Percentiles rank a stretch among this genome's conserved stretches.
Evolutionary conservation across 2,329 filamentous ascomycete species (phyloP).

Genomic region (Lecanosticta acicola): DNA sequence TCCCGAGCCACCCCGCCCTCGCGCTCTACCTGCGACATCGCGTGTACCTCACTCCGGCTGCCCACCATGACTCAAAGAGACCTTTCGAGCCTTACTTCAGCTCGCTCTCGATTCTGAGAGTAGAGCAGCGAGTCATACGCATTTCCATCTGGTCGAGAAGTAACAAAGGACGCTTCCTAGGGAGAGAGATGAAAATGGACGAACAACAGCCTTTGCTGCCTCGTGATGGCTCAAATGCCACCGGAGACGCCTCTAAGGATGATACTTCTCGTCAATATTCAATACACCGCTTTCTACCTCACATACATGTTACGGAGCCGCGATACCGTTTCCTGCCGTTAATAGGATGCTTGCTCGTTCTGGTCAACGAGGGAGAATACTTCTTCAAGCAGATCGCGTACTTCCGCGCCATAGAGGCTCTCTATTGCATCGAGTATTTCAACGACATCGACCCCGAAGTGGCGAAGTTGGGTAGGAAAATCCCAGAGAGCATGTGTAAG

Average conservation of each 20-base stretch:
- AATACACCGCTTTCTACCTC: conserved; percentile 1
- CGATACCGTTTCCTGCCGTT: conserved; percentile 8
- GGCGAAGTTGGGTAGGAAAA: conserved; percentile 3
- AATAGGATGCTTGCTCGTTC: conserved; percentile 4
- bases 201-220: conserved; percentile 4
- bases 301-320: conserved; percentile 4
- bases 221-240: not conserved
- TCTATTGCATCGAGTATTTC: conserved; percentile 9
- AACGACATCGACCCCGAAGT: not conserved
- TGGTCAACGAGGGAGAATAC: conserved; percentile 11
- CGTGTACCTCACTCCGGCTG: not conserved
- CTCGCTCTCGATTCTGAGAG: not conserved
- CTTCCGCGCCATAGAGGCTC: conserved; percentile 6
- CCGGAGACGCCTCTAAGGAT: not conserved
- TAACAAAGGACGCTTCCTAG: not conserved
- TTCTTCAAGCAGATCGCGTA: conserved; percentile 10
- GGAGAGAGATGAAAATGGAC: not conserved
- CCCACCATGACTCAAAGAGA: not conserved
- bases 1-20: no score
- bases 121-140: not conserved
- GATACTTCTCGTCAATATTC: not conserved
- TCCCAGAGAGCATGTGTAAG: conserved; percentile 8
- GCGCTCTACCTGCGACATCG: not conserved
- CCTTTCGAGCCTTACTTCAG: not conserved
- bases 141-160: not conserved